A percentile compares a stretch with the other conserved stretches of the same genome.
phyloP scores from a whole-genome alignment of 1,284 basidiomycete species.

The Fistulinella cinereoalba region DNA sequence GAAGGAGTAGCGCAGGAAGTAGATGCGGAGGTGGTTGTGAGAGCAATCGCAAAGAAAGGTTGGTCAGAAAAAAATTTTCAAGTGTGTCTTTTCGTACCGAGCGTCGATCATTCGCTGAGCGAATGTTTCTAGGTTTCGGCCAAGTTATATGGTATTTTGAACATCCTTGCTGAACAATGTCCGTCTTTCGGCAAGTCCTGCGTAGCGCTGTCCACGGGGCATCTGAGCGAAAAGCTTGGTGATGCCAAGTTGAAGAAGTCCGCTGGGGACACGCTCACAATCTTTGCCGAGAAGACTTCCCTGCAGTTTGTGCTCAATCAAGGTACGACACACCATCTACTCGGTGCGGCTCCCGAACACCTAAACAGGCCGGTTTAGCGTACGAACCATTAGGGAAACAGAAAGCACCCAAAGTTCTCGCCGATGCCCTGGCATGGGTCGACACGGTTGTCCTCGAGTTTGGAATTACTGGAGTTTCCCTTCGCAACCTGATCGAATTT shows the following conservation, averaged over 20 bases:
- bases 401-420: conserved; percentile 96
- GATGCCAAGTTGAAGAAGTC: conserved; percentile 97
- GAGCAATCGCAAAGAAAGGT: conserved; percentile 91
- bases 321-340: conserved; percentile 48
- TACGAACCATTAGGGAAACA: conserved; percentile 91
- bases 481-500: conserved; percentile 87
- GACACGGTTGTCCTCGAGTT: conserved; percentile 90
- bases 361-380: conserved; percentile 44
- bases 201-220: conserved; percentile 79
- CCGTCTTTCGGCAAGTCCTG: conserved; percentile 86
- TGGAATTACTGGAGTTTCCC: conserved; percentile 83
- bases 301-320: conserved; percentile 93
- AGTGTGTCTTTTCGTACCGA: conserved; percentile 42
- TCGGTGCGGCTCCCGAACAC: conserved; percentile 9
- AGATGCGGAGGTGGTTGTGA: conserved; percentile 88
- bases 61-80: conserved; percentile 99
- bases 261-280: conserved; percentile 82
- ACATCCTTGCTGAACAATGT: conserved; percentile 72
- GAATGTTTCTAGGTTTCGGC: conserved; percentile 66
- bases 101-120: conserved; percentile 10
- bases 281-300: conserved; percentile 91
- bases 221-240: conserved; percentile 92
- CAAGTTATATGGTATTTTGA: conserved; percentile 81
- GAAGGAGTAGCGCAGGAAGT: conserved; percentile 64
- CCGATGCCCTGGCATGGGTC: conserved; percentile 90